phyloP scores from a whole-genome alignment of 805 yeast genomes.

The Debaryomyces hansenii region DNA sequence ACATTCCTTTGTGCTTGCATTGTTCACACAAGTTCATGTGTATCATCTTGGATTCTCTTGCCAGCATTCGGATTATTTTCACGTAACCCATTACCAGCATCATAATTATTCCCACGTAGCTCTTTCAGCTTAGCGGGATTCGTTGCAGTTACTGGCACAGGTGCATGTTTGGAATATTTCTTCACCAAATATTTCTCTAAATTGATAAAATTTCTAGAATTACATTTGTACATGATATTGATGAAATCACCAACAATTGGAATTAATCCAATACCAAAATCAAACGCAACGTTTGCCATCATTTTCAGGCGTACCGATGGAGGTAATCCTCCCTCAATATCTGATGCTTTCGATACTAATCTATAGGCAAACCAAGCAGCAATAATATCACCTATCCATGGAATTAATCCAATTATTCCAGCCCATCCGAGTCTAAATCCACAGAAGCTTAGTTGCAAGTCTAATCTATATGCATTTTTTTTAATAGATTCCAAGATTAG shows the following conservation, averaged over 20 bases:
- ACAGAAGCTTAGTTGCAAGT: conserved; percentile 39
- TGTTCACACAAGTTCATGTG: too few relatives aligned
- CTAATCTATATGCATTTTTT: conserved; percentile 37
- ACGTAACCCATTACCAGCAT: too few relatives aligned
- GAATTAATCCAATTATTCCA: conserved; percentile 40
- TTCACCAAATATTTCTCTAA: conserved; percentile 37
- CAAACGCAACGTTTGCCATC: conserved; percentile 40
- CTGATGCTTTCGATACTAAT: conserved; percentile 29
- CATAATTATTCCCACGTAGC: too few relatives aligned
- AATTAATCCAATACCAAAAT: conserved; percentile 46
- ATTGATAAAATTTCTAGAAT: conserved; percentile 68
- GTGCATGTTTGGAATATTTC: conserved; percentile 18
- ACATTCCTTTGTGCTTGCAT: background rate
- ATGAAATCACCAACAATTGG: conserved; percentile 78
- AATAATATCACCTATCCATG: conserved; percentile 41
- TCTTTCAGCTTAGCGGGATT: too few relatives aligned
- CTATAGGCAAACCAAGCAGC: conserved; percentile 29
- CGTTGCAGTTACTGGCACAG: background rate
- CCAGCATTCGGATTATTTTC: too few relatives aligned
- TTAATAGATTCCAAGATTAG: conserved; percentile 36
- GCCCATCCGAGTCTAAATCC: conserved; percentile 45
- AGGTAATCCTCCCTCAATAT: conserved; percentile 41
- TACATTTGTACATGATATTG: conserved; percentile 72
- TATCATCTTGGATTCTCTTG: too few relatives aligned
- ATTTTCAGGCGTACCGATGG: conserved; percentile 25